Percentiles rank a stretch among this genome's conserved stretches.
Conservation (phyloP, 2,329 filamentous ascomycete species). For the Monosporascus cannonballus region DNA sequence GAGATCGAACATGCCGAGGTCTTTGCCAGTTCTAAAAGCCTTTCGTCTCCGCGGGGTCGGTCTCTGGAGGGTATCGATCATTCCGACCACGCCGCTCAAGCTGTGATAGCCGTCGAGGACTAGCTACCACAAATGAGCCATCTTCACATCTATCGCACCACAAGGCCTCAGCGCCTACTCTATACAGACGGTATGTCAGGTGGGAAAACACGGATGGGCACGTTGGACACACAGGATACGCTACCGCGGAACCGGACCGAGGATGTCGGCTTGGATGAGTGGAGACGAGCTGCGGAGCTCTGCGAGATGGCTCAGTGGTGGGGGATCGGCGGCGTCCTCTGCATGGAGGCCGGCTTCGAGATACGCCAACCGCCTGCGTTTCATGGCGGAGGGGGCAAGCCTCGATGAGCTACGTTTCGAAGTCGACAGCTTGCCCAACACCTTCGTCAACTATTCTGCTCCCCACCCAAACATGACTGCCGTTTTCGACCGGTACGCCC, state of each 20-base stretch:
- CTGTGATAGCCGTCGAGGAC: neutral
- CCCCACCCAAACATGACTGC: slow-evolving; percentile 20
- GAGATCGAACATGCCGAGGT: slow-evolving; percentile 66
- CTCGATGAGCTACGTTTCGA: neutral
- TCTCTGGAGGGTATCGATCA: neutral
- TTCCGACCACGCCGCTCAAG: neutral
- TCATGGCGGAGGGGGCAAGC: slow-evolving; percentile 25
- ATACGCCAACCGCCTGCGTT: slow-evolving; percentile 49
- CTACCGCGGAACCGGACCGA: slow-evolving; percentile 35
- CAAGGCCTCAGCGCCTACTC: slow-evolving; percentile 51
- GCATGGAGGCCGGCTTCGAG: slow-evolving; percentile 56
- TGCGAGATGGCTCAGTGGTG: slow-evolving; percentile 37
- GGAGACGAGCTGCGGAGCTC: slow-evolving; percentile 35
- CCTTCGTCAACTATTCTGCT: too few relatives aligned
- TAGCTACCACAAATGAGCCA: slow-evolving; percentile 40
- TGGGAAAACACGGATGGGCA: slow-evolving; percentile 59
- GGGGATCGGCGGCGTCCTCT: slow-evolving; percentile 49
- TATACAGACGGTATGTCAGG: slow-evolving; percentile 68
- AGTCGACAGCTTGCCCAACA: slow-evolving; percentile 10
- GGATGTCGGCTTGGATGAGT: slow-evolving; percentile 27
- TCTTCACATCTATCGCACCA: slow-evolving; percentile 60
- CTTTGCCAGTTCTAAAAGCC: slow-evolving; percentile 42
- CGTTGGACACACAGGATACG: slow-evolving; percentile 61
- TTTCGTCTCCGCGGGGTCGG: neutral
- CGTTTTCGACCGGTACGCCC: slow-evolving; percentile 40